phyloP scores from a whole-genome alignment of 208 protist species.

The Crithidia fasciculata region DNA sequence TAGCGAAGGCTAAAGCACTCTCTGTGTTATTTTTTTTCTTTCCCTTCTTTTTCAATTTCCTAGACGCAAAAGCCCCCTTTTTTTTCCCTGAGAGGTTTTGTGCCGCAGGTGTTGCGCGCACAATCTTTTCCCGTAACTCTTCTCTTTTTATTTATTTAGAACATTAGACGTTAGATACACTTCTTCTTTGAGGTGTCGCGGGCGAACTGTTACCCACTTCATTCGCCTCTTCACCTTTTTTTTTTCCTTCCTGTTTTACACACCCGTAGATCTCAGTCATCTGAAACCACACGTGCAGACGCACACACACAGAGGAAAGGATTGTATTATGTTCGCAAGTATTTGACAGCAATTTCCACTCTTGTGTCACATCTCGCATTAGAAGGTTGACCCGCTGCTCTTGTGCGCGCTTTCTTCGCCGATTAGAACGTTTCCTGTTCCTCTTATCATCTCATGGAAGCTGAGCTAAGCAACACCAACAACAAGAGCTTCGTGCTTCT shows the following conservation, averaged over 20 bases:
- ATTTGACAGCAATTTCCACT: too few species aligned
- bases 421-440: too few species aligned
- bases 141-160: conserved; percentile 1
- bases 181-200: background rate
- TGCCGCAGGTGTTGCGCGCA: background rate
- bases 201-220: too few species aligned
- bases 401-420: too few species aligned
- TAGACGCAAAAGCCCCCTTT: background rate
- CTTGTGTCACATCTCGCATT: too few species aligned
- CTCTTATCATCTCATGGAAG: too few species aligned
- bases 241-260: background rate
- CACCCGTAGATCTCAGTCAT: background rate
- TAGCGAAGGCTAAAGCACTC: background rate
- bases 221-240: background rate
- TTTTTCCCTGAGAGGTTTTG: background rate
- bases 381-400: too few species aligned
- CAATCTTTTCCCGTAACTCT: background rate
- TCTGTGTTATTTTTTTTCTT: background rate
- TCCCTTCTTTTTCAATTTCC: background rate
- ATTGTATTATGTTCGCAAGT: too few species aligned
- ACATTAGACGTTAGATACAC: too few species aligned
- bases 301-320: background rate
- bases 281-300: background rate
- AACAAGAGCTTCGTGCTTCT: too few species aligned
- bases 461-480: too few species aligned